Base-by-base conservation (phyloP, 225 moss, liverwort and hornwort genomes). In the Pseudisothecium myosuroides region DNA sequence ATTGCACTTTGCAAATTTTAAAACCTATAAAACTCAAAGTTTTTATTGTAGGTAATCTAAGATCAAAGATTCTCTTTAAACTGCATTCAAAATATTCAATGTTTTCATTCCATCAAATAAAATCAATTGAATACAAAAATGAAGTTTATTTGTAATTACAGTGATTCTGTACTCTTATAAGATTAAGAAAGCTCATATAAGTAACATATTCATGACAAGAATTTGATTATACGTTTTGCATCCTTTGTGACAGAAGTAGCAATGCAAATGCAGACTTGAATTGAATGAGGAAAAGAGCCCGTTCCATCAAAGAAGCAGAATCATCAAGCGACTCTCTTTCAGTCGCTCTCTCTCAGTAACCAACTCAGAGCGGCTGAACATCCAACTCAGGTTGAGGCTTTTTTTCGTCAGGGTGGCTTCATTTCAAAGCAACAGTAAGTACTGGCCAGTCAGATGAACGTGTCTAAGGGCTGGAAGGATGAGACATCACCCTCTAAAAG, bases 141-240 rank as follows among this genome's bases (percentile, higher is more conserved):
- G n/a, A 79, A 78, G 10, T n/a, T 56, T 17, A 55, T 39, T 79
- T n/a, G 24, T n/a, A 56, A 26, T 16, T n/a, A 26, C 17, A 56
- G 78, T 18, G 34, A 34, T 34, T 65, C 18, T 65, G 34, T 34
- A 65, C 1, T 56, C 37, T 52, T 37, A 77, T 24, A n/a, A 26
- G n/a, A 16, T 17, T 56, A 27, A 16, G n/a, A 56, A 58, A 58
- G 56, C 79, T 79, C 39, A 24, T 15, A 10, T 16, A 10, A n/a
- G 3, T 37, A 10, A 17, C 4, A n/a, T 4, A 24, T n/a, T n/a
- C n/a, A n/a, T 10, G n/a, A 9, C 4, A 23, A n/a, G n/a, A 7
- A 56, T 2, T n/a, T 16, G 55, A 56, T 56, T 24, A 56, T 1
- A 37, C 1, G 10, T 7, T 79, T 1, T 58, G 17, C 27, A 79